A percentile compares a stretch with the other conserved stretches of the same genome.
Conservation (phyloP, 164 flowering plant species). For the Vitis labrusca region DNA sequence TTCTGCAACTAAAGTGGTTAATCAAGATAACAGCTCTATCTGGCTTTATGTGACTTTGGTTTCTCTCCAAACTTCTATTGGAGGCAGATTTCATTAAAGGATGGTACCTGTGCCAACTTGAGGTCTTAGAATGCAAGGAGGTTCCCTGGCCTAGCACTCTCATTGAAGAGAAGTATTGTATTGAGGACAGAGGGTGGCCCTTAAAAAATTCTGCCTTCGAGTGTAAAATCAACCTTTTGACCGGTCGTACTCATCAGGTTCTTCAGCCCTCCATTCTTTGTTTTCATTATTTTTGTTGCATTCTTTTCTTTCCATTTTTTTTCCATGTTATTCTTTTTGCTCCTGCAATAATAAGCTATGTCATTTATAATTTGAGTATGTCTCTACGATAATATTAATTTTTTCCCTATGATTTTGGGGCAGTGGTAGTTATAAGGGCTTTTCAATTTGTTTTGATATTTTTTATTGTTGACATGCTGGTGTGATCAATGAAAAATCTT, state of each 20-base stretch:
- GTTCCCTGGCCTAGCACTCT: slow-evolving; percentile 75
- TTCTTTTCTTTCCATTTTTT: background rate
- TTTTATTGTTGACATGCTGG: background rate
- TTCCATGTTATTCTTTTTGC: background rate
- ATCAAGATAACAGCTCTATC: slow-evolving; percentile 7
- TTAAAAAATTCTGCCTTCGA: slow-evolving; percentile 71
- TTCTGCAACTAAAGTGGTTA: background rate
- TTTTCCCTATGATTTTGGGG: background rate
- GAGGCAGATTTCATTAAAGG: slow-evolving; percentile 60
- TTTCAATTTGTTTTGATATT: background rate
- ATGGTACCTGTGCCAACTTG: slow-evolving; percentile 85
- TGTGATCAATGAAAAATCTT: too few species aligned
- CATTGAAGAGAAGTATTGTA: slow-evolving; percentile 44
- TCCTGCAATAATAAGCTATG: background rate
- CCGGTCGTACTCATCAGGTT: slow-evolving; percentile 98
- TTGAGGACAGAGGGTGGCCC: slow-evolving; percentile 86
- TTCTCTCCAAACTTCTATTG: background rate
- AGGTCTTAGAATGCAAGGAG: slow-evolving; percentile 81
- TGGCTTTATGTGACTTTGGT: background rate
- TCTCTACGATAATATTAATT: background rate
- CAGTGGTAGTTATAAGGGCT: background rate
- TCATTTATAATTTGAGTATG: background rate
- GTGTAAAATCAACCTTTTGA: slow-evolving; percentile 86
- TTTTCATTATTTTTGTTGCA: background rate
- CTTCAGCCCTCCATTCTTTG: background rate